A percentile compares a stretch with the other conserved stretches of the same genome.
Conservation (phyloP, 2,329 filamentous ascomycete genomes). For the Sporothrix curviconia region DNA sequence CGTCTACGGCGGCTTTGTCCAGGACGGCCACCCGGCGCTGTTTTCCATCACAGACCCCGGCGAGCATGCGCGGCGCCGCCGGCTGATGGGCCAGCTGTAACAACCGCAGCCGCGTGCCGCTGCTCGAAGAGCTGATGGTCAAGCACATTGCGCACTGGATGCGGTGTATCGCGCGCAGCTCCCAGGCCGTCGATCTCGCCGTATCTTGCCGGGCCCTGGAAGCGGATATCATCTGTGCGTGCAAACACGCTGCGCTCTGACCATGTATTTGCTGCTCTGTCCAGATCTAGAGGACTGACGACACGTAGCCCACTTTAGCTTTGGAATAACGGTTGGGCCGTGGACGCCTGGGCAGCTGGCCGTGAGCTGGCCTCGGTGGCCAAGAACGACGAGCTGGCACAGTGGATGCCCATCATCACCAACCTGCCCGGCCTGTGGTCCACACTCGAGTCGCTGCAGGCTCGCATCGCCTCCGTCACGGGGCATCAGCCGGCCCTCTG, state of each 20-base stretch:
- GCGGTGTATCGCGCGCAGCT: background rate
- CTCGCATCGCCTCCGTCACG: background rate
- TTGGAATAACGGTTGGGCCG: slow-evolving; percentile 9
- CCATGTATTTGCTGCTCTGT: background rate
- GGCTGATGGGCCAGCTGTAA: slow-evolving; percentile 16
- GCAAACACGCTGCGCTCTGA: too few relatives aligned
- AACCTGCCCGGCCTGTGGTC: background rate
- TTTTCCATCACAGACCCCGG: slow-evolving; percentile 13
- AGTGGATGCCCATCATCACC: slow-evolving; percentile 15
- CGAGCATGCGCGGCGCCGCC: slow-evolving; percentile 10
- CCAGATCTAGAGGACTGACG: background rate
- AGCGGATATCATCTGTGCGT: slow-evolving; percentile 13
- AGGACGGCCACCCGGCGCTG: slow-evolving; percentile 10
- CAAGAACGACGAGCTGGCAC: slow-evolving; percentile 12
- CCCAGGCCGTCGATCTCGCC: background rate
- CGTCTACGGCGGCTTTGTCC: slow-evolving; percentile 16
- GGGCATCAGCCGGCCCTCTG: background rate
- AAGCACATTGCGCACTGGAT: slow-evolving; percentile 4
- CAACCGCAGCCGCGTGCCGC: slow-evolving; percentile 14
- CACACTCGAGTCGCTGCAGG: background rate
- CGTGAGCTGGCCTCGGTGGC: slow-evolving; percentile 8
- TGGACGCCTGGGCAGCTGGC: slow-evolving; percentile 8
- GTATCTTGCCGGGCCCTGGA: slow-evolving; percentile 10
- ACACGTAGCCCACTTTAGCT: slow-evolving; percentile 12
- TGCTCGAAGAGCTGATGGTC: slow-evolving; percentile 8